Evolutionary conservation across 495 filamentous ascomycete species (phyloP), one percentile per base, ranked within the genome.

Genomic region (Penicillium samsonianum): DNA sequence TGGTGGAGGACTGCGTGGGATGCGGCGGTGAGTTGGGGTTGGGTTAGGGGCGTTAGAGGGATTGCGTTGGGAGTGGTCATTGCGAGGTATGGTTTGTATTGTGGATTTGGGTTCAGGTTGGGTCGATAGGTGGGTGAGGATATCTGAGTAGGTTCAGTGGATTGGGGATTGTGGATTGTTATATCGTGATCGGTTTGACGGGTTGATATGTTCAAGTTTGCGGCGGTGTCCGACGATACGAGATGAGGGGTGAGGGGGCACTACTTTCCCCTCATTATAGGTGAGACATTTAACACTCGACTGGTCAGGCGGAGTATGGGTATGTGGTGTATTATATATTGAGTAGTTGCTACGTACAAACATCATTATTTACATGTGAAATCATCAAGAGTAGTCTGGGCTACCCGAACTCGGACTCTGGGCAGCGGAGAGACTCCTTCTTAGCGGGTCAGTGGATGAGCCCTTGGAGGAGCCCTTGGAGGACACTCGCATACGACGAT

Each of bases 1-100:
- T 80, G 69, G 3, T 31, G 55, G 16, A 81, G 69, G 52, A 70
- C 75, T 44, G 65, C 66, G 5, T 72, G 54, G 40, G 79, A 69
- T 11, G 64, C 73, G 4, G 56, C 54, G 22, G 67, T 50, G 26
- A 80, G 71, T 57, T 81, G 73, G 11, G 35, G 6, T 16, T 55
- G 40, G 20, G 59, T 67, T 1, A 63, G 48, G 17, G 57, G 59
- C 17, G 31, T 19, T 0, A 65, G n/a, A n/a, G n/a, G 38, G n/a
- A 20, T 10, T 48, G 52, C 38, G 26, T 28, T 54, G 19, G 33
- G 14, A 5, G 17, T 46, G 48, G 38, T 37, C 31, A 19, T 45
- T 17, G 22, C 5, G 35, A 14, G 12, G 17, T 37, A 11, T 57
- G n/a, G 31, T 23, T 23, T 17, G 33, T 17, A 35, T 47, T 38